phyloP scores from a whole-genome alignment of 2,329 filamentous ascomycete genomes.

The Cordyceps javanica region DNA sequence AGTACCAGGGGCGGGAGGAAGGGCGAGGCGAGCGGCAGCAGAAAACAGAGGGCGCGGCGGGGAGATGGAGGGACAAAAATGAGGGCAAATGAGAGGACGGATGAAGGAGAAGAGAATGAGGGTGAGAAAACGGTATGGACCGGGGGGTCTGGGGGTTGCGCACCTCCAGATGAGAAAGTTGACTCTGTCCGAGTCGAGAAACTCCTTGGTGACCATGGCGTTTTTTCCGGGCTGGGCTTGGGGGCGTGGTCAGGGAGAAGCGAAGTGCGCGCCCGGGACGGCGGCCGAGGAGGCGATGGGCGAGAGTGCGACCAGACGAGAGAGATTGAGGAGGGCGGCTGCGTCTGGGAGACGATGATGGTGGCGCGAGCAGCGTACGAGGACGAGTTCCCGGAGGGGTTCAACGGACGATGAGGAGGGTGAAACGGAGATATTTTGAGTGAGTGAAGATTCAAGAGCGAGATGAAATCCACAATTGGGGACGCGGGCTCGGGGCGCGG shows the following conservation, averaged over 20 bases:
- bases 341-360: not conserved
- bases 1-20: slow-evolving; percentile 5
- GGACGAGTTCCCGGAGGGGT: too few relatives aligned
- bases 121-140: slow-evolving; percentile 20
- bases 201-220: slow-evolving; percentile 51
- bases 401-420: slow-evolving; percentile 16
- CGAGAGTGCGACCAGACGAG: not conserved
- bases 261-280: slow-evolving; percentile 11
- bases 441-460: slow-evolving; percentile 29
- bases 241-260: not conserved
- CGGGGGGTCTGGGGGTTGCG: slow-evolving; percentile 31
- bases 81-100: slow-evolving; percentile 12
- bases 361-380: slow-evolving; percentile 15
- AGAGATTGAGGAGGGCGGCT: not conserved
- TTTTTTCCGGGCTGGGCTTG: slow-evolving; percentile 7
- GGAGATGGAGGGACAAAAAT: not conserved
- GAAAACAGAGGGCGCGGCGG: not conserved
- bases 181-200: slow-evolving; percentile 60
- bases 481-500: slow-evolving; percentile 4
- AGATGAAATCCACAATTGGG: slow-evolving; percentile 27
- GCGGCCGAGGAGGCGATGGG: not conserved
- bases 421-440: slow-evolving; percentile 16
- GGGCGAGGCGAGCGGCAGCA: not conserved
- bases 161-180: slow-evolving; percentile 69
- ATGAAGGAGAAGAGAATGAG: slow-evolving; percentile 15